Percentiles rank a stretch among this genome's conserved stretches.
Conservation (phyloP, 768 basidiomycete genomes). For the Pleurotus ostreatus region DNA sequence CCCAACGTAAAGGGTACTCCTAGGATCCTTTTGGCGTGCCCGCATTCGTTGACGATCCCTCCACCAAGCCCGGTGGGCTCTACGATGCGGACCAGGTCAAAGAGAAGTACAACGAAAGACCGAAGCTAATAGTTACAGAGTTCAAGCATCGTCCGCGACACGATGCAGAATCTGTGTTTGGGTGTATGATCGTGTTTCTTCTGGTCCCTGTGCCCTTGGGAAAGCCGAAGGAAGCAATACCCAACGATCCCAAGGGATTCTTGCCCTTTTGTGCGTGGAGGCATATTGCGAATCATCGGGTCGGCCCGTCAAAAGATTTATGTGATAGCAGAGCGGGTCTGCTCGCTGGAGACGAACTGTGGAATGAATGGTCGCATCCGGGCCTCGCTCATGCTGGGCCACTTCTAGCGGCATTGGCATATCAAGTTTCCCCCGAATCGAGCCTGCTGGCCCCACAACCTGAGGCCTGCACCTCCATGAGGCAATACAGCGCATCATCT, state of each 20-base stretch:
- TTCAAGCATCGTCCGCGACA: constrained; percentile 3
- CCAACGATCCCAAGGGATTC: too few relatives aligned
- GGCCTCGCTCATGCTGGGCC: not conserved
- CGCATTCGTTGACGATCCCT: too few relatives aligned
- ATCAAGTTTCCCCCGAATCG: constrained; percentile 2
- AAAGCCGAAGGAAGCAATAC: not conserved
- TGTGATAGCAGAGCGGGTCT: too few relatives aligned
- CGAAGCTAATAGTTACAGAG: not conserved
- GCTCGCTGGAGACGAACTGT: not conserved
- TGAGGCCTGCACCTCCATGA: not conserved
- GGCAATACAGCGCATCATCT: constrained; percentile 7
- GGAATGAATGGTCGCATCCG: constrained; percentile 5
- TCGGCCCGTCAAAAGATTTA: too few relatives aligned
- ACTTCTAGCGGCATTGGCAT: not conserved
- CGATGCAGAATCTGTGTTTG: constrained; percentile 8
- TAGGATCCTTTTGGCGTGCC: too few relatives aligned
- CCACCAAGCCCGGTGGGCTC: not conserved
- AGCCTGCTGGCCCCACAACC: not conserved
- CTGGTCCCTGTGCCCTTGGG: not conserved
- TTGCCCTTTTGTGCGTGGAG: too few relatives aligned
- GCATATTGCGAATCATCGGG: too few relatives aligned
- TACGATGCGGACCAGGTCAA: not conserved
- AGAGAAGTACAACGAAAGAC: not conserved
- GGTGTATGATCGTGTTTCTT: constrained; percentile 4
- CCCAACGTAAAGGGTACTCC: too few relatives aligned